A percentile compares a stretch with the other conserved stretches of the same genome.
Evolutionary conservation across 2,329 filamentous ascomycete genomes (phyloP).

Genomic region (Pseudogymnoascus sp.): DNA sequence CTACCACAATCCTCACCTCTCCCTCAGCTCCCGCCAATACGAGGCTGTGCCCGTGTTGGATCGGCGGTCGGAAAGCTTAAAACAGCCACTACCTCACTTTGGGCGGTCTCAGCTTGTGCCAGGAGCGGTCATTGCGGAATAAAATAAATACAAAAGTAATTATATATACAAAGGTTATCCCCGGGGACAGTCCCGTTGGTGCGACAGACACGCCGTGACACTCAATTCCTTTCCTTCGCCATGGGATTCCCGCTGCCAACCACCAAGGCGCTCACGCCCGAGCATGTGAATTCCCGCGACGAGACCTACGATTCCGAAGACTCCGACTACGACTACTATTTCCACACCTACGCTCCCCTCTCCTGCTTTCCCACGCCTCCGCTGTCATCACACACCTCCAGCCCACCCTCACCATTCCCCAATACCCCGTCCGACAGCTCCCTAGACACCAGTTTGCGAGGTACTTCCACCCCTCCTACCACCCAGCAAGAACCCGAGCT

Average conservation of each 20-base stretch:
- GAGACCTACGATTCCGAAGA: not conserved
- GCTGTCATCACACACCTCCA: slow-evolving; percentile 33
- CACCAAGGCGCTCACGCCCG: not conserved
- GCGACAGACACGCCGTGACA: not conserved
- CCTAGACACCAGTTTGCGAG: slow-evolving; percentile 17
- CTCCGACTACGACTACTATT: slow-evolving; percentile 38
- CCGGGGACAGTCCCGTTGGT: not conserved
- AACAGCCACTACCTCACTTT: not conserved
- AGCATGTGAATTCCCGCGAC: not conserved
- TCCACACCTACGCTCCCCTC: slow-evolving; percentile 53
- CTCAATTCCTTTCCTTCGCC: not conserved
- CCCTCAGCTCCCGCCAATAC: not conserved
- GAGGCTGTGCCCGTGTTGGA: not conserved
- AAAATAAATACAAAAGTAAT: not conserved
- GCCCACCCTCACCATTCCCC: slow-evolving; percentile 15
- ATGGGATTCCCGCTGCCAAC: not conserved
- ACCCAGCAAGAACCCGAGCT: slow-evolving; percentile 16
- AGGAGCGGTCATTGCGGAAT: not conserved
- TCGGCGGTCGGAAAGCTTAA: not conserved
- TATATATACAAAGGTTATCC: not conserved
- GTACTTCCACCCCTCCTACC: slow-evolving; percentile 12
- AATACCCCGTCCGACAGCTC: slow-evolving; percentile 18
- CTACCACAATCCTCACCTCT: not conserved
- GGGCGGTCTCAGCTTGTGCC: not conserved
- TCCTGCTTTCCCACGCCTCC: slow-evolving; percentile 62